A percentile compares a stretch with the other conserved stretches of the same genome.
Evolutionary conservation across 2,329 filamentous ascomycete genomes (phyloP).

Genomic region (Curvularia hawaiiensis): DNA sequence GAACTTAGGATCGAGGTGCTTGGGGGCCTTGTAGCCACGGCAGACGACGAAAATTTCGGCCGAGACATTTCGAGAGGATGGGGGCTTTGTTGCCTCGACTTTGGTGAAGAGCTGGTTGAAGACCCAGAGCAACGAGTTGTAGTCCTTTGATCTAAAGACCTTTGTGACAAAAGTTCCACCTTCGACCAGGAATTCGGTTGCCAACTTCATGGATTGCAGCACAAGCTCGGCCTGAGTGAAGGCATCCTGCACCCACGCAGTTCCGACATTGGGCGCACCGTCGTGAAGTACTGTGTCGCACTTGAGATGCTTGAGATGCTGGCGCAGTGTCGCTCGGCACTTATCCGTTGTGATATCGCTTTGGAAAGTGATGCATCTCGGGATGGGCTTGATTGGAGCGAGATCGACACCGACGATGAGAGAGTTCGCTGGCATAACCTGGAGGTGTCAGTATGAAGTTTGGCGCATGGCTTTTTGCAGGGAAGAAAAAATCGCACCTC

Average conservation of each 20-base stretch:
- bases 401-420: conserved; percentile 95
- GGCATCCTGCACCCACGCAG: conserved; percentile 96
- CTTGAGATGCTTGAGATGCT: conserved; percentile 94
- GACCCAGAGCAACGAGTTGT: conserved; percentile 94
- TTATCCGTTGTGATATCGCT: conserved; percentile 98
- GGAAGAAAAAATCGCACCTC: conserved; percentile 71
- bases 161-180: conserved; percentile 95
- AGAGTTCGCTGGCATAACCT: conserved; percentile 84
- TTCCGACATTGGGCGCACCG: conserved; percentile 96
- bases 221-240: conserved; percentile 96
- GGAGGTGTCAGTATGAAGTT: conserved; percentile 2
- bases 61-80: conserved; percentile 92
- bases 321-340: conserved; percentile 85
- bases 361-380: conserved; percentile 92
- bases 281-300: conserved; percentile 95
- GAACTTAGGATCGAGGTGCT: conserved; percentile 89
- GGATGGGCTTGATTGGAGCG: conserved; percentile 93
- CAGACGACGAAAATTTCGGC: conserved; percentile 99
- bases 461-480: not conserved
- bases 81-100: conserved; percentile 96
- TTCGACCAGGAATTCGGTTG: conserved; percentile 82
- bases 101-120: conserved; percentile 96
- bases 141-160: conserved; percentile 96
- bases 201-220: conserved; percentile 87
- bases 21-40: conserved; percentile 92